phyloP scores from a whole-genome alignment of 129 eudicot genomes.

The Arctium lappa region DNA sequence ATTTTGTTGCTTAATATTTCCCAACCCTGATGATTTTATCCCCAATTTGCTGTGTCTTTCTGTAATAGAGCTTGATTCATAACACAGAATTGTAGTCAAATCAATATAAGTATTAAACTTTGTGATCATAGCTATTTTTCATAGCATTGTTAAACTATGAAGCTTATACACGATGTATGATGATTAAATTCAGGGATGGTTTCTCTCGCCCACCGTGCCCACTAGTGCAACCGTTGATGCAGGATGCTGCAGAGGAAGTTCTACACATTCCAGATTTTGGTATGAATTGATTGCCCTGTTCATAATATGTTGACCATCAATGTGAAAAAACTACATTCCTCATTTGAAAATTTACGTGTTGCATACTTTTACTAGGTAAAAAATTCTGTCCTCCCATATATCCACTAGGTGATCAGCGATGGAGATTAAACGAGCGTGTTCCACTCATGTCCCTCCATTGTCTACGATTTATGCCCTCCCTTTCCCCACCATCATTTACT shows the following conservation, averaged over 20 bases:
- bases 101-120: constrained; percentile 4
- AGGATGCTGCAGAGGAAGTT: constrained; percentile 39
- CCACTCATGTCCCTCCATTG: constrained; percentile 63
- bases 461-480: constrained; percentile 67
- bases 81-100: not conserved
- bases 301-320: not conserved
- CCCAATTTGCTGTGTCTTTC: no score
- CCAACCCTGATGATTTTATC: no score
- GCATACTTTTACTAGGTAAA: constrained; percentile 46
- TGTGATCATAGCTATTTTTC: constrained; percentile 7
- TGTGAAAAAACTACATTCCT: not conserved
- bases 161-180: constrained; percentile 11
- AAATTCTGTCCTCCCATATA: constrained; percentile 85
- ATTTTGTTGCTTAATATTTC: no score
- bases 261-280: constrained; percentile 74
- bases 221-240: constrained; percentile 70
- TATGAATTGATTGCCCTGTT: constrained; percentile 19
- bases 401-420: constrained; percentile 63
- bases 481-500: constrained; percentile 71
- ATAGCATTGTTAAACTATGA: not conserved
- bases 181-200: constrained; percentile 68
- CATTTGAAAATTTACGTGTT: constrained; percentile 15
- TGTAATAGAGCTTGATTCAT: no score
- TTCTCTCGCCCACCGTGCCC: constrained; percentile 86
- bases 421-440: constrained; percentile 46